Percentiles rank a stretch among this genome's conserved stretches.
Conservation (phyloP, 192 early-diverging fungal species). For the Mortierella claussenii region DNA sequence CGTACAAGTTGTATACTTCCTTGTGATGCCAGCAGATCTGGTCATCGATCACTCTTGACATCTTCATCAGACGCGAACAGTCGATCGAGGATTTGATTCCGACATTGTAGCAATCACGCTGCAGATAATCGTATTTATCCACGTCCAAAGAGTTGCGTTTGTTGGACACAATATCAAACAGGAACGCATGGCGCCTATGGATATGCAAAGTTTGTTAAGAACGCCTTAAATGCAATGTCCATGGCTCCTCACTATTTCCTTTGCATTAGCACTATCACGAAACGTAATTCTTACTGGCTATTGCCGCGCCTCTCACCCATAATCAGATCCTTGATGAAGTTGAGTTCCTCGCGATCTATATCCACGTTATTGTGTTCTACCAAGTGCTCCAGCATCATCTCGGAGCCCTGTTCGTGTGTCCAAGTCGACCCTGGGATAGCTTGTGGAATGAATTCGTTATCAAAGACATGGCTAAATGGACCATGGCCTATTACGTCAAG, state of each 20-base stretch:
- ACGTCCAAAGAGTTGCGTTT: slow-evolving; percentile 94
- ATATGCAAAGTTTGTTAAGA: no score
- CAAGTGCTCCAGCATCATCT: slow-evolving; percentile 87
- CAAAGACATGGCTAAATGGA: slow-evolving; percentile 96
- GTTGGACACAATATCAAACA: slow-evolving; percentile 98
- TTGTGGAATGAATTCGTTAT: slow-evolving; percentile 86
- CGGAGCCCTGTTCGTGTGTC: slow-evolving; percentile 83
- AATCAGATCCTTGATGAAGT: slow-evolving; percentile 81
- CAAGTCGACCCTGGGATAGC: slow-evolving; percentile 62
- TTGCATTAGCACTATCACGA: no score
- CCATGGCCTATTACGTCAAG: slow-evolving; percentile 78
- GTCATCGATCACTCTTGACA: slow-evolving; percentile 87
- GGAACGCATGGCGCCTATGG: slow-evolving; percentile 64
- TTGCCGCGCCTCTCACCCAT: slow-evolving; percentile 61
- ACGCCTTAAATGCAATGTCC: no score
- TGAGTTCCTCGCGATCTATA: slow-evolving; percentile 65
- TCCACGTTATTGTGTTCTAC: slow-evolving; percentile 80
- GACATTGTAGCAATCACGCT: slow-evolving; percentile 84
- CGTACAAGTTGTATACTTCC: slow-evolving; percentile 89
- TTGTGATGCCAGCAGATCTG: slow-evolving; percentile 92
- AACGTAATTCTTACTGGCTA: slow-evolving; percentile 58
- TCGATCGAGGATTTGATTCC: slow-evolving; percentile 65
- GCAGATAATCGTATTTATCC: slow-evolving; percentile 89
- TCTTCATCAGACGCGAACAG: slow-evolving; percentile 75
- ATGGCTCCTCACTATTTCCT: no score